Conservation (phyloP, 164 flowering plant species). For the Liriodendron chinense region DNA sequence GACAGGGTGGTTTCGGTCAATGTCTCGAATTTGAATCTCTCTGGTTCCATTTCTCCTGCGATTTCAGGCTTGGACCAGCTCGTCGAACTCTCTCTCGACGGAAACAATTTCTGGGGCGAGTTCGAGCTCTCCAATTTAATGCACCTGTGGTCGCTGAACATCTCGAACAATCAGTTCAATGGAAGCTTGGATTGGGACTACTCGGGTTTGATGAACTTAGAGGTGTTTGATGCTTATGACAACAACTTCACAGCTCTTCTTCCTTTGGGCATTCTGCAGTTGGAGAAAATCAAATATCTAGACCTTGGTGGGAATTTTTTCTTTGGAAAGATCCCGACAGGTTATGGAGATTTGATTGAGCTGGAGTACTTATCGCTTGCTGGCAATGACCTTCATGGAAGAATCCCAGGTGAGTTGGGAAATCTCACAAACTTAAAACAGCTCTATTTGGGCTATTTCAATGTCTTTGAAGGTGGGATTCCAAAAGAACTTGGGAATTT, state of each 20-base stretch:
- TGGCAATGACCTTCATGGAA: conserved; percentile 74
- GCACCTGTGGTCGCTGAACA: conserved; percentile 51
- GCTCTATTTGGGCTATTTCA: conserved; percentile 70
- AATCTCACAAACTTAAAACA: conserved; percentile 63
- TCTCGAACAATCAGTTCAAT: conserved; percentile 73
- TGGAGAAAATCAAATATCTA: conserved; percentile 54
- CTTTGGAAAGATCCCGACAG: conserved; percentile 61
- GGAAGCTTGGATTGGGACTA: conserved; percentile 78
- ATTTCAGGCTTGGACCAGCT: conserved; percentile 53
- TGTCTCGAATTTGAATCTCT: conserved; percentile 57
- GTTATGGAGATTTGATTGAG: conserved; percentile 48
- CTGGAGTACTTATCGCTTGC: conserved; percentile 65
- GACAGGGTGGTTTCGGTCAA: conserved; percentile 58
- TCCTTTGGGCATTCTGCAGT: conserved; percentile 43
- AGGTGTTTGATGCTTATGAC: conserved; percentile 75
- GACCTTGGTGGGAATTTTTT: conserved; percentile 90
- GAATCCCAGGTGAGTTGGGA: conserved; percentile 79
- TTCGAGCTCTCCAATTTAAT: conserved; percentile 42
- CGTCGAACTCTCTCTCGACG: conserved; percentile 55
- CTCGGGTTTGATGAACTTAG: conserved; percentile 46
- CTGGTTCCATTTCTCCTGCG: conserved; percentile 52
- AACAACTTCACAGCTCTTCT: conserved; percentile 72
- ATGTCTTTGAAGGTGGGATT: conserved; percentile 80
- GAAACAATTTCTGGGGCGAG: conserved; percentile 70
- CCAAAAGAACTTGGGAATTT: conserved; percentile 73